Conservation (phyloP, 257 asterid species). For the Nicotiana paniculata region DNA sequence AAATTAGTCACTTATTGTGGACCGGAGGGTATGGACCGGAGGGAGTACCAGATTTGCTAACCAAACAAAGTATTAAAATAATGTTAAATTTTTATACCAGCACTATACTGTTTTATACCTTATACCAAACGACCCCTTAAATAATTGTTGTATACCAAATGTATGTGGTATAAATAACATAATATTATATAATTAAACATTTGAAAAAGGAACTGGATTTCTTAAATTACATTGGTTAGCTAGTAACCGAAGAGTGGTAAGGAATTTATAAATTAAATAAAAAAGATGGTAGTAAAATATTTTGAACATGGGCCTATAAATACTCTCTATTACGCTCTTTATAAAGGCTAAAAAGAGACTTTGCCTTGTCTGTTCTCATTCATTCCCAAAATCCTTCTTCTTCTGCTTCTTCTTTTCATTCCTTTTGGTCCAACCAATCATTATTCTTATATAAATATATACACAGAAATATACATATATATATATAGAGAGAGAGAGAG, state of each 20-base stretch:
- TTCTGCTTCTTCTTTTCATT: neutral
- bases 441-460: too few relatives aligned
- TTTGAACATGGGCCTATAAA: neutral
- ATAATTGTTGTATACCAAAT: neutral
- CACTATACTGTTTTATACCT: too few relatives aligned
- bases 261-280: neutral
- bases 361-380: neutral
- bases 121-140: neutral
- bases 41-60: too few relatives aligned
- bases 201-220: neutral
- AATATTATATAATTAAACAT: neutral
- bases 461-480: neutral
- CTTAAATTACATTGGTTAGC: neutral
- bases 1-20: too few relatives aligned
- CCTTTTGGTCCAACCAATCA: neutral
- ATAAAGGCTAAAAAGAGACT: neutral
- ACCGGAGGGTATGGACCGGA: too few relatives aligned
- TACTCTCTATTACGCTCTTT: neutral
- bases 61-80: too few relatives aligned
- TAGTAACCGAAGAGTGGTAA: neutral
- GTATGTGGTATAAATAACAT: neutral
- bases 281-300: neutral
- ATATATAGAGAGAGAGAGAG: neutral
- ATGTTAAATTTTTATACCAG: too few relatives aligned
- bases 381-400: neutral